These are phyloP conservation scores for Teratosphaeria nubilosa DNA, from an alignment of 2,329 filamentous ascomycete genomes.

Conservation along the genomic window DNA sequence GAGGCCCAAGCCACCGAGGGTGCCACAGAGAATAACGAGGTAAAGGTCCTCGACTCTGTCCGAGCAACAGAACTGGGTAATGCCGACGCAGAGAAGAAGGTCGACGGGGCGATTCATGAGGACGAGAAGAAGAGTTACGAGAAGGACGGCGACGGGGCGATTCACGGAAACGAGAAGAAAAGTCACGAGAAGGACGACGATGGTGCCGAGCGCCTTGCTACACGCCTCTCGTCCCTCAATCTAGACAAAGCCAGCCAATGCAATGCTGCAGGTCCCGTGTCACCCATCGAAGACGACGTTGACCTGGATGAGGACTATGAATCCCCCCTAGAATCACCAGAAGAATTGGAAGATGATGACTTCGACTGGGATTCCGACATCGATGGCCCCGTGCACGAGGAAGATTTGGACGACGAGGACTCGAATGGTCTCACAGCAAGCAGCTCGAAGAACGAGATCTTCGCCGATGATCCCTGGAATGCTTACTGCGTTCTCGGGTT, in stretches of 20 bases:
- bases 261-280: background rate
- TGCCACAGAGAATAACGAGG: background rate
- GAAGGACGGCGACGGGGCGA: background rate
- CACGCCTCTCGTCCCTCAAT: background rate
- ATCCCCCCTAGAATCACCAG: constrained; percentile 9
- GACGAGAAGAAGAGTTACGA: background rate
- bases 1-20: constrained; percentile 1
- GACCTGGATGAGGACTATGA: constrained; percentile 10
- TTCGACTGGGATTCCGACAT: constrained; percentile 25
- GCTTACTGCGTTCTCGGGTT: constrained; percentile 51
- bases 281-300: background rate
- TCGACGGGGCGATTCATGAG: background rate
- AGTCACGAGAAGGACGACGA: background rate
- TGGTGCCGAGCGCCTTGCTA: background rate
- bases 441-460: constrained; percentile 30
- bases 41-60: background rate
- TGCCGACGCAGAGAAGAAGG: background rate
- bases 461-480: constrained; percentile 48
- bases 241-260: background rate
- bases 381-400: constrained; percentile 13
- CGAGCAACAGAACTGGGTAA: background rate
- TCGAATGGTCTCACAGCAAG: background rate
- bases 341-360: constrained; percentile 22
- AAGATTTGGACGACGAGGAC: constrained; percentile 4
- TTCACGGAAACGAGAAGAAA: background rate